Evolutionary conservation across 1,284 basidiomycete genomes (phyloP), one percentile per base, ranked within the genome.

Genomic region (Leccinum subfulvum): DNA sequence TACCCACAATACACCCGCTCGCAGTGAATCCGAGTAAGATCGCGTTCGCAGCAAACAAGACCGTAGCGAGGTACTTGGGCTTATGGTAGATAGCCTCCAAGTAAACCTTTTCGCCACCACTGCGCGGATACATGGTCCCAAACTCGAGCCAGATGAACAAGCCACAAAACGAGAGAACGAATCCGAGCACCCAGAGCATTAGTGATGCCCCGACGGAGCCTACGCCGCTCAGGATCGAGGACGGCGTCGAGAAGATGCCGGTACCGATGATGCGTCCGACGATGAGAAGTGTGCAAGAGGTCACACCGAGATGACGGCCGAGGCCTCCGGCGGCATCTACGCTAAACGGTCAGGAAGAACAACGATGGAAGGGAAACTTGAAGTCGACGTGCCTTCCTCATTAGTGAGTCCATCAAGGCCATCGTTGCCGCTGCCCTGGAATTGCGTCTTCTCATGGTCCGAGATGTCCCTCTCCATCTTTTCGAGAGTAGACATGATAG

Each of bases 201-300:
- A 84, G 73, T 0, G 82, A 83, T 2, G 83, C 81, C 6, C 84
- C 83, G 14, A 84, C 75, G 2, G 82, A 83, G 18, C 80, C 79
- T 0, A 82, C 80, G 0, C 80, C 78, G 0, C 67, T 70, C 28
- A 86, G 67, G 65, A 88, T 86, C 1, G 82, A 84, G 0, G 84
- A 83, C 0, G 86, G 84, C 0, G 85, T 87, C 1, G 85, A 84
- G 72, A 87, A 88, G 63, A 87, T 84, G 8, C 85, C 86, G 0
- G 85, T 86, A 1, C 85, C 86, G 56, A 86, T 84, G 55, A 86
- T 81, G 41, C 76, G 75, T 1, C 84, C 84, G 26, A 84, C 79
- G 26, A 73, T 81, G 9, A 83, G 71, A 66, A 83, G 77, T 1
- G 81, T 83, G 62, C 81, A 83, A 44, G 78, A 80, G 59, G 78